Percentiles rank a stretch among this genome's conserved stretches.
These are phyloP conservation scores for Amylocystis lapponica DNA, from an alignment of 768 basidiomycete genomes.

Conservation along the genomic window DNA sequence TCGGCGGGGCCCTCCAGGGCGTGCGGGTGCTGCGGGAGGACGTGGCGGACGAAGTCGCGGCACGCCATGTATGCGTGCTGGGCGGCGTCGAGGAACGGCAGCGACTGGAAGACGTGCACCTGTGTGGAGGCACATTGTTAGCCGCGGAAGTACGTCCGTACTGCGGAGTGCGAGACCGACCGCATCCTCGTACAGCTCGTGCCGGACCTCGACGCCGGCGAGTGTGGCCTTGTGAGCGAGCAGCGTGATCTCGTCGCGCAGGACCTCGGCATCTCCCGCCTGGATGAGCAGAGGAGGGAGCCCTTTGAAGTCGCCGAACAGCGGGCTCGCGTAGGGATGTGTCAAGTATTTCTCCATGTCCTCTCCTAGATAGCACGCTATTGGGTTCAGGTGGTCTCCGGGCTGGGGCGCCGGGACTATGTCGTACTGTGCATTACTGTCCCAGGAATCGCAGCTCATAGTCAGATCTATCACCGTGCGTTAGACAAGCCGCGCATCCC, in stretches of 20 bases:
- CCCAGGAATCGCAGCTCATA: constrained; percentile 97
- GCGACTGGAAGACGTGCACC: constrained; percentile 90
- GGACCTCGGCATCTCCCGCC: constrained; percentile 88
- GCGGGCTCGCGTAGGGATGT: constrained; percentile 92
- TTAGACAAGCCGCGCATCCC: constrained; percentile 4
- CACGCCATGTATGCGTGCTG: constrained; percentile 67
- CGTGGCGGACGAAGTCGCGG: constrained; percentile 57
- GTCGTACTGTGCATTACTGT: constrained; percentile 84
- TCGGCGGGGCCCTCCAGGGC: constrained; percentile 51
- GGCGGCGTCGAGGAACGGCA: constrained; percentile 68
- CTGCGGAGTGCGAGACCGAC: constrained; percentile 37
- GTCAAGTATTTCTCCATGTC: constrained; percentile 77
- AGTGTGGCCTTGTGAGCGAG: constrained; percentile 89
- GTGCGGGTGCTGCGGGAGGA: constrained; percentile 51
- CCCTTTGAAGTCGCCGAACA: constrained; percentile 85
- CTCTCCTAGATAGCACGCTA: constrained; percentile 89
- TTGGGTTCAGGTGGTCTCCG: constrained; percentile 87
- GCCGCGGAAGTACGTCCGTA: not conserved
- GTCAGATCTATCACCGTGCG: constrained; percentile 61
- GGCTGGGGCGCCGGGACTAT: constrained; percentile 67
- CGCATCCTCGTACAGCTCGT: constrained; percentile 89
- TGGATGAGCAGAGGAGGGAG: constrained; percentile 90
- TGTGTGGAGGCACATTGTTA: constrained; percentile 19
- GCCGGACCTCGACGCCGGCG: constrained; percentile 79
- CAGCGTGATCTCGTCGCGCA: constrained; percentile 90